Percentiles rank a stretch among this genome's conserved stretches.
phyloP scores from a whole-genome alignment of 306 rosid genomes.

The Bauhinia variegata region DNA sequence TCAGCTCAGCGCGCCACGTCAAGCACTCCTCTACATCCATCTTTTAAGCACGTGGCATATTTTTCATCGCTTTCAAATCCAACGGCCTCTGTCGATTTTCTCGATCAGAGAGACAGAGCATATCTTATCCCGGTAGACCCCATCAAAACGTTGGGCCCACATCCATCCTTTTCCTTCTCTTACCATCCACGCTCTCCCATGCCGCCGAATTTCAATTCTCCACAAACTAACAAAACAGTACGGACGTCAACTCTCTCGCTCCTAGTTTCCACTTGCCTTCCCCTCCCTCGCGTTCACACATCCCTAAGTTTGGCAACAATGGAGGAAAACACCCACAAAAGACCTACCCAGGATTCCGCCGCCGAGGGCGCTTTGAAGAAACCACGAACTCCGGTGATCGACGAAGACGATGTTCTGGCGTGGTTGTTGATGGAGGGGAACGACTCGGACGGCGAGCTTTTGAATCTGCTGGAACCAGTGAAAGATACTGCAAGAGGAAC shows the following conservation, averaged over 20 bases:
- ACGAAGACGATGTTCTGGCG: conserved; percentile 30
- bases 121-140: background rate
- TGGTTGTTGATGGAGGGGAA: conserved; percentile 32
- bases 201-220: background rate
- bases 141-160: background rate
- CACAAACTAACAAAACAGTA: background rate
- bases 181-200: background rate
- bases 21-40: background rate
- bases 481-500: background rate
- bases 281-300: too few species aligned
- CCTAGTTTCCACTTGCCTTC: too few species aligned
- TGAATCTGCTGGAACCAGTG: conserved; percentile 29
- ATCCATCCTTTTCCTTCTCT: background rate
- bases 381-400: background rate
- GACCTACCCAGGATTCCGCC: background rate
- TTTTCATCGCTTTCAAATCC: background rate
- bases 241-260: background rate
- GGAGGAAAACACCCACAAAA: background rate
- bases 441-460: conserved; percentile 29
- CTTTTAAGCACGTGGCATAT: background rate
- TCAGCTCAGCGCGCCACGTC: background rate
- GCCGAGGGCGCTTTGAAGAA: background rate
- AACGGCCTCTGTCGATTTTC: background rate
- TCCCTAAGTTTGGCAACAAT: too few species aligned
- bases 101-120: background rate